phyloP scores from a whole-genome alignment of 805 yeast species.

The Kockiozyma suomiensis region DNA sequence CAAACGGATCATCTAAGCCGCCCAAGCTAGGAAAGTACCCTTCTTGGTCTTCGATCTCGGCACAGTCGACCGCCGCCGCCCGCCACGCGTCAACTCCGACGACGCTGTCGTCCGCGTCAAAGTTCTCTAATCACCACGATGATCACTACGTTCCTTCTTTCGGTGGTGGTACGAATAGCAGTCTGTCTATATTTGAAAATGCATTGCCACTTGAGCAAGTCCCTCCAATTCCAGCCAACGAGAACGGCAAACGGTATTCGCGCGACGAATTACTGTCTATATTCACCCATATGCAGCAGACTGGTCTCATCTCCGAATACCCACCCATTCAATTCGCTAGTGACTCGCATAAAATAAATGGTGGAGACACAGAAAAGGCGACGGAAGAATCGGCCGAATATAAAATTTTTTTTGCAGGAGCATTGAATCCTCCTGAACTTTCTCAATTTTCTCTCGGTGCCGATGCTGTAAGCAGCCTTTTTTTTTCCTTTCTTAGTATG shows the following conservation, averaged over 20 bases:
- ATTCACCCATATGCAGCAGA: constrained; percentile 13
- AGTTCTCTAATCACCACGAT: neutral
- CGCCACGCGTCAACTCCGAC: neutral
- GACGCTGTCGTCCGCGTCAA: neutral
- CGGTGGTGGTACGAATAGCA: neutral
- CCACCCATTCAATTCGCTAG: constrained; percentile 14
- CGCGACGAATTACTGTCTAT: constrained; percentile 25
- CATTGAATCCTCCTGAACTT: constrained; percentile 11
- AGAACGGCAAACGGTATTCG: constrained; percentile 25
- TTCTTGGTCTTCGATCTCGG: constrained; percentile 16
- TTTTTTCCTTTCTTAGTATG: neutral
- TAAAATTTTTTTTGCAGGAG: constrained; percentile 13
- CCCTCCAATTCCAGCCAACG: constrained; percentile 23
- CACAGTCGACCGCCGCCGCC: neutral
- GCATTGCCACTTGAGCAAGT: neutral
- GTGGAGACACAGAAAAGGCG: constrained; percentile 11
- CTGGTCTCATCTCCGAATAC: constrained; percentile 3
- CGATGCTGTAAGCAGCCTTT: neutral
- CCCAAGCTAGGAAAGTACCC: constrained; percentile 15
- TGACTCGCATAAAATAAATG: neutral
- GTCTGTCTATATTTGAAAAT: neutral
- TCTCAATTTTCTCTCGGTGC: neutral
- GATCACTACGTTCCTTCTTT: neutral
- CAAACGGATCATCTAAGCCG: neutral
- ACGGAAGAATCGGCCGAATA: constrained; percentile 14